Evolutionary conservation across 257 asterid genomes (phyloP).

Genomic region (Sherardia arvensis): DNA sequence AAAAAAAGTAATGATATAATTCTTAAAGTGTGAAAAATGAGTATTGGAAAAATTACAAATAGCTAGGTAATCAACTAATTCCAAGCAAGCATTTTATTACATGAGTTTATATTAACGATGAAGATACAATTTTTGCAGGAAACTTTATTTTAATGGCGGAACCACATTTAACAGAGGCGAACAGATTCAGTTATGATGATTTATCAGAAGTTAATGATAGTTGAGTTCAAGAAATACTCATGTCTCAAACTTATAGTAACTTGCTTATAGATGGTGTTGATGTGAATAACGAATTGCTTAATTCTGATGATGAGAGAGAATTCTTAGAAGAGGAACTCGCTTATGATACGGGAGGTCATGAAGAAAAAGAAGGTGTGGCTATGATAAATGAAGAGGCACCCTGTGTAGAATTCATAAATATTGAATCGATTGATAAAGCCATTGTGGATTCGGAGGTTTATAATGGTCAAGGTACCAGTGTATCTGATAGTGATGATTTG

Average conservation of each 20-base stretch:
- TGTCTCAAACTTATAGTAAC: not conserved
- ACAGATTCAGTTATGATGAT: not conserved
- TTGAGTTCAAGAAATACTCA: not conserved
- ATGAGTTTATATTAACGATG: too few species aligned
- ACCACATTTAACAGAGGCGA: not conserved
- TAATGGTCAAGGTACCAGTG: too few species aligned
- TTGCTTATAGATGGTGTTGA: too few species aligned
- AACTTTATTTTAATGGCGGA: not conserved
- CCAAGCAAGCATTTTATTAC: too few species aligned
- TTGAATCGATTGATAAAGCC: not conserved
- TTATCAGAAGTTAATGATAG: not conserved
- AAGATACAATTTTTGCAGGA: not conserved
- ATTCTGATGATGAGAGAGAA: too few species aligned
- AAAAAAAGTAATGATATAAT: too few species aligned
- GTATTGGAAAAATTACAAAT: too few species aligned
- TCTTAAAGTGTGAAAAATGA: too few species aligned
- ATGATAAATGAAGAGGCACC: not conserved
- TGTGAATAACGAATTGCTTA: too few species aligned
- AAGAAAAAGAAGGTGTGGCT: not conserved
- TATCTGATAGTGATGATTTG: too few species aligned
- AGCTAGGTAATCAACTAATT: too few species aligned
- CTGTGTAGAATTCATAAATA: not conserved
- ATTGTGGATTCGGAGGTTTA: not conserved
- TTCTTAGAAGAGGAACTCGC: too few species aligned
- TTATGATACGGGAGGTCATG: not conserved